These are phyloP conservation scores for Fusarium setosum DNA, from an alignment of 2,329 filamentous ascomycete genomes.

Conservation along the genomic window DNA sequence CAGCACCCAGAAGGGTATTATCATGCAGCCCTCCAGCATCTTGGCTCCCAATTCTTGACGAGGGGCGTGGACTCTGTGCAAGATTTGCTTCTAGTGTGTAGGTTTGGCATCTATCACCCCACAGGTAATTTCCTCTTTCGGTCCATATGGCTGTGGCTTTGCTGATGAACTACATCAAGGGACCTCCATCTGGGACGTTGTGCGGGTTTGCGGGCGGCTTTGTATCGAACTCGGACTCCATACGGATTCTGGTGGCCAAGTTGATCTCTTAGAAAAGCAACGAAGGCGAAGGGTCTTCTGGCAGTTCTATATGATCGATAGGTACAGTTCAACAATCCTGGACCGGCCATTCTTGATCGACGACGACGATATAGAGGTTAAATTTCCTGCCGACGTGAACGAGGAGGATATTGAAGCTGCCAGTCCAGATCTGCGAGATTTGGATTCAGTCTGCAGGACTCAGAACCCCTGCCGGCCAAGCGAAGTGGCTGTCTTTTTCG, in stretches of 20 bases:
- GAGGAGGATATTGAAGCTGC: slow-evolving; percentile 30
- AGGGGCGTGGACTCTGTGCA: slow-evolving; percentile 29
- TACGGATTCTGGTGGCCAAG: background rate
- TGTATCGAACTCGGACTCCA: slow-evolving; percentile 35
- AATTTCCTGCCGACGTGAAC: slow-evolving; percentile 20
- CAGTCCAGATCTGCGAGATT: background rate
- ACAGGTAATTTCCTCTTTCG: slow-evolving; percentile 6
- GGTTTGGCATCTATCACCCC: slow-evolving; percentile 37
- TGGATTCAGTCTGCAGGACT: background rate
- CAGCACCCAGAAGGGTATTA: slow-evolving; percentile 30
- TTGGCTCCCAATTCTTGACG: background rate
- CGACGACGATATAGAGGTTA: slow-evolving; percentile 23
- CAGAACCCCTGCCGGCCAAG: slow-evolving; percentile 1
- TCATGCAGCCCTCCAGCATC: slow-evolving; percentile 17
- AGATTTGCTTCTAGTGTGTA: slow-evolving; percentile 27
- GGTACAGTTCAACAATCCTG: slow-evolving; percentile 29
- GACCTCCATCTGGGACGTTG: slow-evolving; percentile 34
- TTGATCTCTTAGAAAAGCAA: slow-evolving; percentile 21
- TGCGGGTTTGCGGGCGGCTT: slow-evolving; percentile 24
- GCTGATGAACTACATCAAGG: background rate
- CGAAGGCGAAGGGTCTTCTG: slow-evolving; percentile 31
- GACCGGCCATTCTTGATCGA: slow-evolving; percentile 31
- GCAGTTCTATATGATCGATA: slow-evolving; percentile 36
- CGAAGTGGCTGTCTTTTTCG: slow-evolving; percentile 48
- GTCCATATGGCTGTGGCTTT: background rate